Conservation (phyloP, 2,329 filamentous ascomycete species). For the Passalora sequoiae region DNA sequence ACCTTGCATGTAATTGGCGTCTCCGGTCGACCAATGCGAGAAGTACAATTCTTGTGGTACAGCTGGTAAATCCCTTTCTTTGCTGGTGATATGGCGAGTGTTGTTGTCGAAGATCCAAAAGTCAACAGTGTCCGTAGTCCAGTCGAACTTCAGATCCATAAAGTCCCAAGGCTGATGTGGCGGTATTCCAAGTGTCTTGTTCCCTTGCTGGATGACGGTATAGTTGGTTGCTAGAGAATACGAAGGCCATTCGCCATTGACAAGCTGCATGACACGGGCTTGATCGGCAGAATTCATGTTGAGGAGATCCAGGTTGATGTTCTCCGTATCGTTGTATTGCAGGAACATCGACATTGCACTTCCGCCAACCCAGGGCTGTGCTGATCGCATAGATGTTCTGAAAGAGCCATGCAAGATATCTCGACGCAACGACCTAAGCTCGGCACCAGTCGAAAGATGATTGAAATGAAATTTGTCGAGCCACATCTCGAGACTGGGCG, state of each 20-base stretch:
- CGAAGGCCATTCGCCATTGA: constrained; percentile 20
- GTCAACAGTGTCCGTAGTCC: constrained; percentile 41
- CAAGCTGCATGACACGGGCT: constrained; percentile 22
- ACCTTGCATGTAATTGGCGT: constrained; percentile 42
- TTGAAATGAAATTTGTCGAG: constrained; percentile 22
- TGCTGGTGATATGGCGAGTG: constrained; percentile 26
- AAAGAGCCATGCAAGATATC: constrained; percentile 47
- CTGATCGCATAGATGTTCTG: constrained; percentile 40
- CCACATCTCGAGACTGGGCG: constrained; percentile 21
- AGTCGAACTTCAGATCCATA: constrained; percentile 46
- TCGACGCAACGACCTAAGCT: constrained; percentile 40
- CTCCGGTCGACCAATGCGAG: constrained; percentile 48
- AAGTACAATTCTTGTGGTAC: constrained; percentile 42
- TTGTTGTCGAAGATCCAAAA: constrained; percentile 38
- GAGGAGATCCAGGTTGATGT: constrained; percentile 42
- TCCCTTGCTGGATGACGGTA: constrained; percentile 28
- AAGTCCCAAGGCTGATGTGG: constrained; percentile 41
- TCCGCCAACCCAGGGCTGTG: constrained; percentile 35
- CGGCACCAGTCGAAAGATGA: constrained; percentile 43
- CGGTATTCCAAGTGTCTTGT: constrained; percentile 30
- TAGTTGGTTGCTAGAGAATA: constrained; percentile 38
- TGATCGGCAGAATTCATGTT: constrained; percentile 36
- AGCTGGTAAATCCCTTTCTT: constrained; percentile 36
- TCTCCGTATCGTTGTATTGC: constrained; percentile 43
- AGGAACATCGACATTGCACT: constrained; percentile 45